Evolutionary conservation across 1,284 basidiomycete species (phyloP).

Genomic region (Trichosporon sp.): DNA sequence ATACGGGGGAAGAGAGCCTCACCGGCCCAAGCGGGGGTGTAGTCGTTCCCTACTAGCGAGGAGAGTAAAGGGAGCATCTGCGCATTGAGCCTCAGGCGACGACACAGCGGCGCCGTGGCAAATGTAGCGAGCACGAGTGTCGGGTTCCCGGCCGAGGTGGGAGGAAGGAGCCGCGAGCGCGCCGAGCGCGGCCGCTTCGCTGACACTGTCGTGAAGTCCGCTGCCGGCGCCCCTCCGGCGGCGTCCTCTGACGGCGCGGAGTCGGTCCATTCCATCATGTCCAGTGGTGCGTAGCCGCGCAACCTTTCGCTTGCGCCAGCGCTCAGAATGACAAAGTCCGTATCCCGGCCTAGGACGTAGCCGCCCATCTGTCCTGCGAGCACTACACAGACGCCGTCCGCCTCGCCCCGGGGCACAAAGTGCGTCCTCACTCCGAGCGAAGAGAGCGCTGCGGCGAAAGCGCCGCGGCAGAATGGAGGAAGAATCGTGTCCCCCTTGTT

Average conservation of each 20-base stretch:
- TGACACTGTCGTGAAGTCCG: constrained; percentile 17
- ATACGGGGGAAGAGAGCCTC: constrained; percentile 31
- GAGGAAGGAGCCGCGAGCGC: constrained; percentile 58
- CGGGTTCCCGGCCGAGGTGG: constrained; percentile 44
- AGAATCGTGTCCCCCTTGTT: constrained; percentile 55
- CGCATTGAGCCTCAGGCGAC: constrained; percentile 62
- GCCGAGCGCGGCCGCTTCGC: background rate
- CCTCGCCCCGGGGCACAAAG: constrained; percentile 72
- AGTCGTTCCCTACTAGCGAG: constrained; percentile 81
- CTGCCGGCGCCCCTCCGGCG: background rate
- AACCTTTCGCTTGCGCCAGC: constrained; percentile 52
- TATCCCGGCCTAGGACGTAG: constrained; percentile 72
- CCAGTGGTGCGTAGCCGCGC: constrained; percentile 68
- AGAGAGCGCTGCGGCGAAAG: constrained; percentile 60
- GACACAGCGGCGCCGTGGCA: constrained; percentile 60
- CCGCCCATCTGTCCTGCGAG: constrained; percentile 67
- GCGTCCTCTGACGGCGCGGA: constrained; percentile 25
- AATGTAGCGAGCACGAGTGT: constrained; percentile 55
- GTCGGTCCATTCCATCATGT: constrained; percentile 67
- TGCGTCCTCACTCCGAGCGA: constrained; percentile 46
- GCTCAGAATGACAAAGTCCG: constrained; percentile 73
- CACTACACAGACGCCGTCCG: constrained; percentile 76
- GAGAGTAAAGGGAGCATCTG: constrained; percentile 76
- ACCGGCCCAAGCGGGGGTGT: constrained; percentile 53
- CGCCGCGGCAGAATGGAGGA: constrained; percentile 62